Base-by-base conservation (phyloP, 2,329 filamentous ascomycete genomes). In the Corinectria fuckeliana region DNA sequence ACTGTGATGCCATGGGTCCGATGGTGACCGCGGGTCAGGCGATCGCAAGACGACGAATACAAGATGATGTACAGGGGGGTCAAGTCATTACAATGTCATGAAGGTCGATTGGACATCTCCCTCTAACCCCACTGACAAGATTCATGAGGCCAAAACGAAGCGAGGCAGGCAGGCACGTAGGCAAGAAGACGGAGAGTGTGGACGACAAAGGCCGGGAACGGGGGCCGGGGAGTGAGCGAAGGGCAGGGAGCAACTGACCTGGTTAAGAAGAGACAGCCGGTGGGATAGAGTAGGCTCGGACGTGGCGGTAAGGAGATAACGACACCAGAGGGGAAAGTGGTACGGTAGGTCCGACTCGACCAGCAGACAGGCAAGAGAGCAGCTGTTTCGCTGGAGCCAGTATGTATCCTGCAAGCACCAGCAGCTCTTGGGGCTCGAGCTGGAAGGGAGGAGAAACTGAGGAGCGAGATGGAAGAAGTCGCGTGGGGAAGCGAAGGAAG, bases 391-490 rank as follows among this genome's bases (percentile, higher is more conserved):
- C 66, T 71, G 66, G 68, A 61, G 67, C 60, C 61, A 63, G 66
- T 65, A 71, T 71, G 71, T 71, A 65, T 74, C 65, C 69, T 73
- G 72, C 72, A 74, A 72, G 72, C 62, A 68, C 61, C 67, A 68
- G 69, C 69, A 71, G 66, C 68, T 69, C 62, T 67, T 63, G 66
- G 67, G 70, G 67, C 62, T 67, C 55, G 58, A 66, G 68, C 69
- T 71, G 66, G 70, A 65, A 67, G 65, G 65, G 67, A 70, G 67
- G 68, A 71, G 63, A 71, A 71, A 68, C 69, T 66, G 67, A 71
- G 66, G 68, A 72, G 70, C 64, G 65, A 70, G 69, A 63, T 69
- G 65, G 66, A 72, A 66, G 69, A 69, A 68, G 65, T 71, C 64
- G 72, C 73, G 72, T 75, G 73, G 73, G 73, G 73, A 74, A 70